Base-by-base conservation (phyloP, 2,329 filamentous ascomycete genomes). In the Chalaropsis ovoidea region DNA sequence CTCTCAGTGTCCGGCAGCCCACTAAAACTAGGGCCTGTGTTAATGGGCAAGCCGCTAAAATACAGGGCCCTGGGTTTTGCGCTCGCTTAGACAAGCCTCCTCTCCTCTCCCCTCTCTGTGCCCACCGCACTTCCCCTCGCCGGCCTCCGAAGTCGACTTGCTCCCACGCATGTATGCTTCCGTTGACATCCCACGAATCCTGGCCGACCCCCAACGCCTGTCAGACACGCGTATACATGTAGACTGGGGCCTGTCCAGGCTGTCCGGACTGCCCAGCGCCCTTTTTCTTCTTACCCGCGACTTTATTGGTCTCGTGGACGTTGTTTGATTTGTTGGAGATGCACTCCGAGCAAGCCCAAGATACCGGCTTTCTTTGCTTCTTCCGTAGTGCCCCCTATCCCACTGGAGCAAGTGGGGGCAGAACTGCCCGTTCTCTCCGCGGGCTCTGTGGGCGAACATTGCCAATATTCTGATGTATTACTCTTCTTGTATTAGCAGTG, bases 131-230 rank as follows among this genome's bases (percentile, higher is more conserved):
- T 39, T 39, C 35, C 35, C 35, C 35, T 39, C 35, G 4, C 35
- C 8, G 35, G 35, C 35, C 35, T 15, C 19, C 22, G 27, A 24
- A 52, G 22, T 24, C 22, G 10, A 52, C 47, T 6, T 24, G 19
- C 11, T n/a, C 54, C 54, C 31, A 39, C 54, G 54, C 54, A 58
- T 58, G 24, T 39, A 58, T 58, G 24, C 54, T 39, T 39, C 54
- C 54, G 54, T 58, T 3, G 31, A 10, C 17, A 56, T 56, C 52
- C 27, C 22, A 22, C 2, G 10, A 39, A 39, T 47, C 43, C 27
- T 58, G 24, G 54, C 54, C 27, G 39, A 19, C 15, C 31, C 24
- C 54, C 27, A 58, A 52, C 22, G 7, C 3, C 11, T 13, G 22
- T 11, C 22, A 27, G 19, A 24, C 22, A n/a, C 3, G 19, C 15